Conservation (phyloP, 2,329 filamentous ascomycete species). For the Sporothrix inflata region DNA sequence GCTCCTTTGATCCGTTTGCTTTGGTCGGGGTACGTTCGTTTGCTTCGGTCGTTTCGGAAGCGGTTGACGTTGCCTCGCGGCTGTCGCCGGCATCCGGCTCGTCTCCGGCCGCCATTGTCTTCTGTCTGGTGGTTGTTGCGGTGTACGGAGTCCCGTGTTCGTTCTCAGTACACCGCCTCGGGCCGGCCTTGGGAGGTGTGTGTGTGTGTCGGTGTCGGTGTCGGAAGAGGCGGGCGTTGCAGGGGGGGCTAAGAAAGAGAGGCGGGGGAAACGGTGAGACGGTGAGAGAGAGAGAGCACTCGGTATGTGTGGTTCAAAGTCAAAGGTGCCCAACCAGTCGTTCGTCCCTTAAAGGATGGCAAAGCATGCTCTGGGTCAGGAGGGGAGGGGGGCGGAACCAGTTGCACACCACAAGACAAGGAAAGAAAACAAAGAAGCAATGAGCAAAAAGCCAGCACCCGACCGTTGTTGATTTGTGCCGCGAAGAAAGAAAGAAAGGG, state of each 20-base stretch:
- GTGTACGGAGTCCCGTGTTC: conserved; percentile 1
- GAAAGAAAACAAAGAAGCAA: conserved; percentile 7
- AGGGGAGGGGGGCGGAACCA: not conserved
- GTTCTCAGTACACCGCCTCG: conserved; percentile 18
- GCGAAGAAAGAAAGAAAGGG: not conserved
- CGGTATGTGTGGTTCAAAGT: not conserved
- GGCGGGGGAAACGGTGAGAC: conserved; percentile 6
- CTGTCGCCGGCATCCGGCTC: conserved; percentile 22
- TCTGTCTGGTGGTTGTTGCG: not conserved
- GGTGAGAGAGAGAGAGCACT: not conserved
- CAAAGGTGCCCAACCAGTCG: not conserved
- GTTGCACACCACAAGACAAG: not conserved
- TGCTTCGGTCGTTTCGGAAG: not conserved
- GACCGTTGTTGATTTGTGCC: not conserved
- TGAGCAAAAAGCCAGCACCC: not conserved
- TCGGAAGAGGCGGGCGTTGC: not conserved
- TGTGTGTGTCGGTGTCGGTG: not conserved
- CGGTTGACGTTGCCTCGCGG: not conserved
- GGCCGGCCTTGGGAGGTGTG: not conserved
- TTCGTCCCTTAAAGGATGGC: conserved; percentile 13
- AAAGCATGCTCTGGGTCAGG: conserved; percentile 4
- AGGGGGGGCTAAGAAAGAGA: not conserved
- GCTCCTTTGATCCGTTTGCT: not conserved
- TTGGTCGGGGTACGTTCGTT: not conserved
- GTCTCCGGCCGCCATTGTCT: conserved; percentile 30